phyloP scores from a whole-genome alignment of 169 alveolate species.

The Amoebophrya sp. region DNA sequence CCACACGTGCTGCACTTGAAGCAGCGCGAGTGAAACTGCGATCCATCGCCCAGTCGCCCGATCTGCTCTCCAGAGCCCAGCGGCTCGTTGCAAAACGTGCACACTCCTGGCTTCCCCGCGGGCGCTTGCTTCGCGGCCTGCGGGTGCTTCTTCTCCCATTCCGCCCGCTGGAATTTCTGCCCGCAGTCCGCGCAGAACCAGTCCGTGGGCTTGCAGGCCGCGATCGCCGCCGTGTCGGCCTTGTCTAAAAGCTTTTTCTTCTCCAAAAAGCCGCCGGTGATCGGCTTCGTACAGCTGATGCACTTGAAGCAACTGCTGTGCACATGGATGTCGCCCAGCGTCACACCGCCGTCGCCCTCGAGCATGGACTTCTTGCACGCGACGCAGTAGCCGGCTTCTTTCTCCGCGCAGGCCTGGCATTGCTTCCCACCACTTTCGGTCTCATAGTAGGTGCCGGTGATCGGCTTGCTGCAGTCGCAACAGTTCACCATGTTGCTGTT shows the following conservation, averaged over 20 bases:
- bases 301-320: background rate
- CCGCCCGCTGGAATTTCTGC: background rate
- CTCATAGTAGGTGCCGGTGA: background rate
- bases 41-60: background rate
- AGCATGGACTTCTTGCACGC: background rate
- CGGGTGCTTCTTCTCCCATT: background rate
- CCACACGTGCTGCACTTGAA: background rate
- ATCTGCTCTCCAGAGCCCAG: background rate
- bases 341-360: background rate
- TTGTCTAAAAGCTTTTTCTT: background rate
- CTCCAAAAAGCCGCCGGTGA: background rate
- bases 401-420: conserved; percentile 4
- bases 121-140: background rate
- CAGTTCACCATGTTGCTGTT: too few relatives aligned
- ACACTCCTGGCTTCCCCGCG: background rate
- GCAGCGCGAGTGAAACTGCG: background rate
- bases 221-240: background rate
- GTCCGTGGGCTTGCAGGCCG: background rate
- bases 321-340: background rate
- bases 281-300: background rate
- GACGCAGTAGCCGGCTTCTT: background rate
- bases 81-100: background rate
- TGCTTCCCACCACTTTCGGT: background rate
- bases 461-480: background rate
- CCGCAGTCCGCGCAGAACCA: background rate